Base-by-base conservation (phyloP, 441 rosid species). In the Bruguiera hainesii region DNA sequence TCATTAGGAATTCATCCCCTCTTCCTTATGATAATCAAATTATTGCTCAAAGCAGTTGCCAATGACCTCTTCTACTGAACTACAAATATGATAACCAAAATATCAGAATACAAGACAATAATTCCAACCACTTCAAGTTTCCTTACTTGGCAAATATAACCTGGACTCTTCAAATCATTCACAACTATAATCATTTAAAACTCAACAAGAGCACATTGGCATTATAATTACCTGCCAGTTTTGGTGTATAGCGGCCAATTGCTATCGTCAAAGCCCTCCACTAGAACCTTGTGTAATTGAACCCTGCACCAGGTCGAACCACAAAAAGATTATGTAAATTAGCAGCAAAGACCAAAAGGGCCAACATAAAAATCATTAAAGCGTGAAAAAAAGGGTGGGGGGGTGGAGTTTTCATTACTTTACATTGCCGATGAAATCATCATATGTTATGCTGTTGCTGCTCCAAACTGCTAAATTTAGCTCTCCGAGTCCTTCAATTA, bases 201-300 rank as follows among this genome's bases (percentile, higher is more conserved):
- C n/a, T 23, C 7, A 48, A 33, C 15, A 48, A 37, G 39, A 16
- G 63, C n/a, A 20, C 55, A 61, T 26, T 64, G 8, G 15, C n/a
- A 31, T 33, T 28, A 18, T 52, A 62, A 15, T 56, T 75, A 89
- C 95, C 89, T 87, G 67, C 91, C 95, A 60, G 87, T 80, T 87
- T 80, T 85, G 42, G 87, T 79, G 71, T 83, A 86, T 33, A 91
- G 77, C 8, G 91, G 77, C 93, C 93, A 91, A 55, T 83, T 39
- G 64, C 80, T 74, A 71, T 91, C 93, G 64, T 91, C 91, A 51
- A 58, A 89, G 4, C 95, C 95, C 65, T 87, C 78, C 23, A 86
- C 67, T 60, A 94, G 84, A 83, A 79, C 94, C 82, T 88, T 91
- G 1, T 76, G 85, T 80, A 94, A 82, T 63, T 82, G 96, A 84